Conservation (phyloP, 192 early-diverging fungal species). For the Pilobolus umbonatus region DNA sequence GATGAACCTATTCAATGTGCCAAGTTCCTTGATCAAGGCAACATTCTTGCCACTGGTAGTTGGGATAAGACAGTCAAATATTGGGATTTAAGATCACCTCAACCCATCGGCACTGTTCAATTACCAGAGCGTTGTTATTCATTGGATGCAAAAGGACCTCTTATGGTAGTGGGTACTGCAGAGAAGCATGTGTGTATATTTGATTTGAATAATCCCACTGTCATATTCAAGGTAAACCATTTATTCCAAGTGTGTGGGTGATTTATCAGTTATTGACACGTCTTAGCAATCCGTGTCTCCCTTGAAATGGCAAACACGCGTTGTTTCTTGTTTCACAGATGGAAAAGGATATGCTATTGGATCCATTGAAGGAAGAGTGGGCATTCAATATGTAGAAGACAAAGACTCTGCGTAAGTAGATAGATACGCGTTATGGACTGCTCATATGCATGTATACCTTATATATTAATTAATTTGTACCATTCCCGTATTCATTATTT, state of each 20-base stretch:
- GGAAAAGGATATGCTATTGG: constrained; percentile 85
- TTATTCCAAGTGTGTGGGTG: neutral
- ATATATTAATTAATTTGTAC: neutral
- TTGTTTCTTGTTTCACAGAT: constrained; percentile 73
- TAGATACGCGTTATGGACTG: neutral
- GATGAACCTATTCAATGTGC: constrained; percentile 84
- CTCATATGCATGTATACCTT: neutral
- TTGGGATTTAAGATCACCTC: constrained; percentile 84
- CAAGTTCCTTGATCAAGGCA: constrained; percentile 67
- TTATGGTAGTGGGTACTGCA: constrained; percentile 91
- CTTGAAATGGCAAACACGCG: constrained; percentile 82
- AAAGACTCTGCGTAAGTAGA: constrained; percentile 52
- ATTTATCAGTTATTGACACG: neutral
- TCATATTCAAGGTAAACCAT: constrained; percentile 59
- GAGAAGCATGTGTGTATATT: constrained; percentile 80
- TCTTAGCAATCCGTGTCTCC: constrained; percentile 45
- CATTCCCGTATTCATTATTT: neutral
- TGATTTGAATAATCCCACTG: constrained; percentile 73
- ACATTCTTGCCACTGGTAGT: constrained; percentile 80
- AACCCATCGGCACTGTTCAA: constrained; percentile 65
- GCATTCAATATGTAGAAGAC: constrained; percentile 89
- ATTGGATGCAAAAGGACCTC: constrained; percentile 75
- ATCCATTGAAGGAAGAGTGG: constrained; percentile 91
- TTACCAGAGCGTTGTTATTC: constrained; percentile 88
- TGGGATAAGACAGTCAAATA: constrained; percentile 98